A percentile compares a stretch with the other conserved stretches of the same genome.
Evolutionary conservation across 495 filamentous ascomycete species (phyloP).

Genomic region (Penicillium samsonianum): DNA sequence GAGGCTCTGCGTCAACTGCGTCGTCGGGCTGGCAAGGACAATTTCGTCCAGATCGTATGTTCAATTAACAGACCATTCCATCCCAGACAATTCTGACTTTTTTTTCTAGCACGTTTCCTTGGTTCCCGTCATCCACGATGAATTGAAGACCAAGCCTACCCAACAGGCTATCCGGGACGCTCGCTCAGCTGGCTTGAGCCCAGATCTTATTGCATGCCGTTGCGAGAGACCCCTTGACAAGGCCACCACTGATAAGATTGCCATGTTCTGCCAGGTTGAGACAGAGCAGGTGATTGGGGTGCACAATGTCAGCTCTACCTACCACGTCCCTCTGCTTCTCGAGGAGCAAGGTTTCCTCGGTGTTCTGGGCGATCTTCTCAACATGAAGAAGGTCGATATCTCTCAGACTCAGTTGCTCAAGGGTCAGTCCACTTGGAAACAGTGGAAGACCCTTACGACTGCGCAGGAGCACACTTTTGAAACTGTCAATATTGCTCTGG

Average conservation of each 20-base stretch:
- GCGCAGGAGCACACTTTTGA: conserved; percentile 63
- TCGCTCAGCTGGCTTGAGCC: conserved; percentile 77
- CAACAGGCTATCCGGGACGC: conserved; percentile 84
- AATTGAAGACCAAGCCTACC: conserved; percentile 97
- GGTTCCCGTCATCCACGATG: conserved; percentile 46
- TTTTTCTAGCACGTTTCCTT: conserved; percentile 22
- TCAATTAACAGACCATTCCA: conserved; percentile 58
- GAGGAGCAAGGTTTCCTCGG: conserved; percentile 72
- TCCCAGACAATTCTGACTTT: neutral
- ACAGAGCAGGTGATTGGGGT: conserved; percentile 80
- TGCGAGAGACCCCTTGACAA: conserved; percentile 73
- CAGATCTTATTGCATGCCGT: conserved; percentile 93
- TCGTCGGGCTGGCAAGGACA: conserved; percentile 68
- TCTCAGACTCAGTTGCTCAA: conserved; percentile 21
- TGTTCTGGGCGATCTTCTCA: conserved; percentile 48
- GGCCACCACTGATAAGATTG: conserved; percentile 82
- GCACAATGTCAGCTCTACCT: conserved; percentile 80
- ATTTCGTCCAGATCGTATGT: conserved; percentile 78
- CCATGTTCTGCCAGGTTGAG: conserved; percentile 81
- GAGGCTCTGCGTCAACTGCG: conserved; percentile 81
- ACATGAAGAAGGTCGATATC: conserved; percentile 44
- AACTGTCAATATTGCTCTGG: conserved; percentile 77
- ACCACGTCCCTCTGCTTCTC: conserved; percentile 90
- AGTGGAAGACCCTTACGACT: conserved; percentile 70
- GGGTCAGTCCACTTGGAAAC: conserved; percentile 66